Conservation (phyloP, 257 asterid genomes). For the Solanum chilense region DNA sequence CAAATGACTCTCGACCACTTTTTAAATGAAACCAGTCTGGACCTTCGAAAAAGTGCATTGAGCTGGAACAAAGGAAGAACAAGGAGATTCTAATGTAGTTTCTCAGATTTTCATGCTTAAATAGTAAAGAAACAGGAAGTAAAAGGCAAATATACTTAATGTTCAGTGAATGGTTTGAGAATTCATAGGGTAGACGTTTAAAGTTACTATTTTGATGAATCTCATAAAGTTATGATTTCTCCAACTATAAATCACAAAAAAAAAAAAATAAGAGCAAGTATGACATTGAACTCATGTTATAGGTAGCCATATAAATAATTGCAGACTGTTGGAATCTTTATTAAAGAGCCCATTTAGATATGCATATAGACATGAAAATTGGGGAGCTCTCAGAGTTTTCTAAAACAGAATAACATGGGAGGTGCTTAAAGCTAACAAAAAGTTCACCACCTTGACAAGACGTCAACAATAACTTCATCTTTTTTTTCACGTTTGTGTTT, state of each 20-base stretch:
- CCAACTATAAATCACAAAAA: background rate
- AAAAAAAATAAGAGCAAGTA: background rate
- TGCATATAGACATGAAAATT: background rate
- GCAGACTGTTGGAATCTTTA: background rate
- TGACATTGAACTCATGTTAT: background rate
- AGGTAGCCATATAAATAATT: background rate
- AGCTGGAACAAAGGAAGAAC: conserved; percentile 39
- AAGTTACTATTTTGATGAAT: background rate
- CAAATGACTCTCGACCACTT: conserved; percentile 83
- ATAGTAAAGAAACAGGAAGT: background rate
- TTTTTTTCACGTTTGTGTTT: background rate
- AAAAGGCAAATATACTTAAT: background rate
- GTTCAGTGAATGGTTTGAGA: background rate
- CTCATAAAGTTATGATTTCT: background rate
- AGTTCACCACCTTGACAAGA: background rate
- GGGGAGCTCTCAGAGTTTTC: background rate
- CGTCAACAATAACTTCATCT: background rate
- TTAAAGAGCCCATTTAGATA: background rate
- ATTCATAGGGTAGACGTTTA: background rate
- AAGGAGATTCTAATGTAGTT: background rate
- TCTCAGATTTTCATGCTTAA: background rate
- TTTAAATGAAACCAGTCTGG: conserved; percentile 85
- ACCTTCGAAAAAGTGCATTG: conserved; percentile 99
- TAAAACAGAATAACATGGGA: background rate
- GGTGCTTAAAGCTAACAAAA: background rate